These are phyloP conservation scores for Pachysandra terminalis DNA, from an alignment of 164 flowering plant genomes.

Conservation along the genomic window DNA sequence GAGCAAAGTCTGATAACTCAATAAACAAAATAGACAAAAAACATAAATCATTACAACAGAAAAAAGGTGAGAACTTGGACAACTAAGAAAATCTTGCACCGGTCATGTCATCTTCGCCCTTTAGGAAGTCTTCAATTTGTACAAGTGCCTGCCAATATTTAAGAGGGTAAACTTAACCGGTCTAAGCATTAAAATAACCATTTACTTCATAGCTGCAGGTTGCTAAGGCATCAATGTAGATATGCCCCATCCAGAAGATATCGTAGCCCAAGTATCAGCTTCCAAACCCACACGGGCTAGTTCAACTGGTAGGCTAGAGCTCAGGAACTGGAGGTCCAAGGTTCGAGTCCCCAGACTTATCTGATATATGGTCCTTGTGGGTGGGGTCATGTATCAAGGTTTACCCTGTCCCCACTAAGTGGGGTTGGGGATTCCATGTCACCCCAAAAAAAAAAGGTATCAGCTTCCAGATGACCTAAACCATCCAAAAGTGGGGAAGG, in stretches of 20 bases:
- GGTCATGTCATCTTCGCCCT: constrained; percentile 20
- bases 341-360: too few species aligned
- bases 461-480: not conserved
- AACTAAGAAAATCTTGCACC: constrained; percentile 2
- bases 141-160: constrained; percentile 46
- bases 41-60: not conserved
- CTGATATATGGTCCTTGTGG: too few species aligned
- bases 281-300: too few species aligned
- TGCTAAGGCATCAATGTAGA: not conserved
- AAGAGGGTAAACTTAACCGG: not conserved
- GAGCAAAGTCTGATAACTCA: not conserved
- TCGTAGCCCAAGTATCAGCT: not conserved
- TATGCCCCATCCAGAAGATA: not conserved
- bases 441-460: too few species aligned
- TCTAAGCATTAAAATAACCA: not conserved
- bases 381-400: too few species aligned
- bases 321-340: too few species aligned
- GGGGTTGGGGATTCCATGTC: too few species aligned
- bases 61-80: not conserved
- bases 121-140: constrained; percentile 45
- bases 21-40: not conserved
- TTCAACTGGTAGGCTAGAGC: too few species aligned
- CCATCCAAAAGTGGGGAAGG: not conserved
- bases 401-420: too few species aligned
- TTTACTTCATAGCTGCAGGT: not conserved